Percentiles rank a stretch among this genome's conserved stretches.
Conservation (phyloP, 2,329 filamentous ascomycete genomes). For the Leptosphaerulina australis region DNA sequence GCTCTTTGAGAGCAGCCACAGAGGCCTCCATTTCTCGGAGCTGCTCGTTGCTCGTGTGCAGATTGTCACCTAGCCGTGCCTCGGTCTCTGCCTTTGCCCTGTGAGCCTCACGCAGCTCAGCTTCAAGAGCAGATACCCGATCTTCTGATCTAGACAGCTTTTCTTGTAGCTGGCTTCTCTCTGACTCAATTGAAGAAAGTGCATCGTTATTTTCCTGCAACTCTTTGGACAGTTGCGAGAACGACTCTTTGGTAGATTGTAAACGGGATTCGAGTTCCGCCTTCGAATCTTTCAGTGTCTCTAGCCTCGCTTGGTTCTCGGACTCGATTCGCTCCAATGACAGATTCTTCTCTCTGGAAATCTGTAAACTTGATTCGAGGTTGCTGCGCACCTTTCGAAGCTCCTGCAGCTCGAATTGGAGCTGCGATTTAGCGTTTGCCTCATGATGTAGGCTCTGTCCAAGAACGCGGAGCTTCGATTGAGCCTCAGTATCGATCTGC, state of each 20-base stretch:
- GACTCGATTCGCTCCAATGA: constrained; percentile 27
- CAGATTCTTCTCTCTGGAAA: constrained; percentile 21
- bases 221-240: constrained; percentile 28
- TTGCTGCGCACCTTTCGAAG: constrained; percentile 13
- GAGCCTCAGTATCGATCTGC: constrained; percentile 23
- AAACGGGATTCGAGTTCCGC: constrained; percentile 29
- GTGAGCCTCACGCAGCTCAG: constrained; percentile 27
- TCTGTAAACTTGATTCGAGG: constrained; percentile 25
- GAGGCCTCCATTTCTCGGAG: constrained; percentile 35
- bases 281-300: constrained; percentile 29
- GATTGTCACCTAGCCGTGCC: constrained; percentile 16
- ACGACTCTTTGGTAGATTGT: constrained; percentile 24
- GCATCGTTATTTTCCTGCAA: constrained; percentile 29
- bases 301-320: constrained; percentile 25
- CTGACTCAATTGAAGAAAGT: constrained; percentile 32
- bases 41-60: constrained; percentile 25
- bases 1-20: constrained; percentile 23
- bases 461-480: constrained; percentile 30
- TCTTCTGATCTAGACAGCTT: constrained; percentile 31
- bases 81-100: constrained; percentile 25
- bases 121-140: constrained; percentile 23
- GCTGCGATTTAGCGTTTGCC: constrained; percentile 15
- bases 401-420: constrained; percentile 9
- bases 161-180: constrained; percentile 25
- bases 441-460: constrained; percentile 15